Evolutionary conservation across 2,329 filamentous ascomycete genomes (phyloP).

Genomic region (Cordyceps farinosa): DNA sequence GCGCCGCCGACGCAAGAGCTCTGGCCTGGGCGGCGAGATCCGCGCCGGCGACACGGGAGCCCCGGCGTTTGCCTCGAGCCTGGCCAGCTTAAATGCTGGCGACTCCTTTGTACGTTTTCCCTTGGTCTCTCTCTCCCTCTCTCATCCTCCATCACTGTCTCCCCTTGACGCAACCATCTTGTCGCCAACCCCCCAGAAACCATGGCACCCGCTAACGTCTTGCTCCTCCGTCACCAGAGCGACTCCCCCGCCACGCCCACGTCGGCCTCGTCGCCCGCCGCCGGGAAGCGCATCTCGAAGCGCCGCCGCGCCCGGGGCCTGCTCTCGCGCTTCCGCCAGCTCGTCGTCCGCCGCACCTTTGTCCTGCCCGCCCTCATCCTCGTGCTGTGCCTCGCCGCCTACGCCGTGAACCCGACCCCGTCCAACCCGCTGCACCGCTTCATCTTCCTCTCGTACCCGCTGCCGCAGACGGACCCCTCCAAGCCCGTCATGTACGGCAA

Average conservation of each 20-base stretch:
- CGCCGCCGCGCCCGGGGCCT: constrained; percentile 53
- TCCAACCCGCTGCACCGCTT: constrained; percentile 77
- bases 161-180: background rate
- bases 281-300: constrained; percentile 46
- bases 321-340: constrained; percentile 46
- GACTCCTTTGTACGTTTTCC: constrained; percentile 12
- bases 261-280: constrained; percentile 13
- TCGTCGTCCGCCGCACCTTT: constrained; percentile 59
- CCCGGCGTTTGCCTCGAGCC: constrained; percentile 51
- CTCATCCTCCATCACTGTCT: background rate
- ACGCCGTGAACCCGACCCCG: constrained; percentile 70
- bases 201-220: constrained; percentile 6
- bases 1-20: constrained; percentile 54
- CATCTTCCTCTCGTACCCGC: constrained; percentile 85
- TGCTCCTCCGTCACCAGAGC: constrained; percentile 18
- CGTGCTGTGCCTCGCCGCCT: constrained; percentile 60
- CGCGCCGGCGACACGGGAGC: constrained; percentile 54
- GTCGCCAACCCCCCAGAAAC: background rate
- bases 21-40: constrained; percentile 50
- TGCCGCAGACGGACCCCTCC: constrained; percentile 46
- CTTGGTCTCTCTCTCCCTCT: background rate
- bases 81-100: constrained; percentile 41
- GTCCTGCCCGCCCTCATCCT: constrained; percentile 66
- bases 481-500: constrained; percentile 74
- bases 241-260: constrained; percentile 17